Evolutionary conservation across 108 stramenopile genomes (phyloP), one percentile per base, ranked within the genome.

Genomic region (Cylindrotheca closterium): DNA sequence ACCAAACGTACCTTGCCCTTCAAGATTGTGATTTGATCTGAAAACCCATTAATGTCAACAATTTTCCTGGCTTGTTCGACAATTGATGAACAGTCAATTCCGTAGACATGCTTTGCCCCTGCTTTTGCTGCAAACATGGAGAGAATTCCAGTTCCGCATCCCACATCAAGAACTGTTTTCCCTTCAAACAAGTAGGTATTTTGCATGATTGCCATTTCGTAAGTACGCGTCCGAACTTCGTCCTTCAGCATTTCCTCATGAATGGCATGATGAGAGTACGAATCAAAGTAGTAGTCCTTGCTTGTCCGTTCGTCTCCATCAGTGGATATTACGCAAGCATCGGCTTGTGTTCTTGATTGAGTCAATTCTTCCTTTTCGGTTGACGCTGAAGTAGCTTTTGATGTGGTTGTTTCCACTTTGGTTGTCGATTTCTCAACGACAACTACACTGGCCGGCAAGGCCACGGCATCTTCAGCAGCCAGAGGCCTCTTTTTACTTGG

Each of bases 201-300:
- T 47, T 89, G 77, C 63, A 88, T 63, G 53, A 95, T 91, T 26
- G 89, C 90, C 77, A 77, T 81, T 73, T 89, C 83, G 56, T 96
- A 96, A n/a, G 92, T 89, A 2, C 82, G 49, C 30, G 96, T 94
- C 0, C 97, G 86, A 10, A 96, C 96, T 67, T 93, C 86, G 55
- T 98, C 98, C 48, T 95, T 95, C 5, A 98, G 79, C 98, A 98
- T 98, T 73, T 97, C 97, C 68, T 98, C 96, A 58, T 81, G 98
- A 57, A 99, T 99, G 30, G 92, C 93, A 71, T 96, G 94, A 60
- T 97, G 96, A 8, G 92, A 86, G 63, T 98, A 99, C 17, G 91
- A 93, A 66, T 94, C 94, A 65, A 94, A 97, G 72, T 97, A 97
- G 48, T 95, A 94, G 70, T 91, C 90, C 67, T 84, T 83, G 58